Evolutionary conservation across 495 filamentous ascomycete genomes (phyloP).

Genomic region (Aspergillus haitiensis): DNA sequence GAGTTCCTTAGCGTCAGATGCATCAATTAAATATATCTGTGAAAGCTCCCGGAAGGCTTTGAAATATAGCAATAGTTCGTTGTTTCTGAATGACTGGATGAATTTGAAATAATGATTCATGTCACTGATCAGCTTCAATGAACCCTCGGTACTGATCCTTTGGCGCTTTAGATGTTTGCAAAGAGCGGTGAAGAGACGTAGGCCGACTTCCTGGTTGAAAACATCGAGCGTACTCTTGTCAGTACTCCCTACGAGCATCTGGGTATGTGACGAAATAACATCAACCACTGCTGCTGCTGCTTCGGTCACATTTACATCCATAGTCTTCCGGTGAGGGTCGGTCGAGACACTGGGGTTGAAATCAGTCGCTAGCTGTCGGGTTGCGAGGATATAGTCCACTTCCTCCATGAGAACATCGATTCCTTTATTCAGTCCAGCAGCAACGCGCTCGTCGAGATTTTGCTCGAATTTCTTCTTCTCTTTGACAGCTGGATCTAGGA

Average conservation of each 20-base stretch:
- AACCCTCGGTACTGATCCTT: constrained; percentile 84
- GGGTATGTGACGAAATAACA: constrained; percentile 82
- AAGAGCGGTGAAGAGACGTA: constrained; percentile 82
- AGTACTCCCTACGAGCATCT: constrained; percentile 86
- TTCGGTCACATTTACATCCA: constrained; percentile 78
- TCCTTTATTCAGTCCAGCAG: constrained; percentile 92
- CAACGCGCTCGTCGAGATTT: constrained; percentile 96
- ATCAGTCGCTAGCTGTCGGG: constrained; percentile 79
- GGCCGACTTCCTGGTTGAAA: constrained; percentile 96
- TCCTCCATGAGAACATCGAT: constrained; percentile 99
- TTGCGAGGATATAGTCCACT: constrained; percentile 92
- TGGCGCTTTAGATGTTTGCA: constrained; percentile 98
- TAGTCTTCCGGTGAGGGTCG: constrained; percentile 44
- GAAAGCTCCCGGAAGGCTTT: constrained; percentile 86
- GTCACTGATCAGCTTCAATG: constrained; percentile 90
- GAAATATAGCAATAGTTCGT: constrained; percentile 83
- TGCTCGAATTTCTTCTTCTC: constrained; percentile 99
- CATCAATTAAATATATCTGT: constrained; percentile 93
- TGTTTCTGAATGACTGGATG: constrained; percentile 76
- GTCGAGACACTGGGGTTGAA: constrained; percentile 74
- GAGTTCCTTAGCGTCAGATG: constrained; percentile 87
- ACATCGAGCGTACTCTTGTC: constrained; percentile 98
- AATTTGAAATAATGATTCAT: constrained; percentile 92
- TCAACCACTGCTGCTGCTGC: constrained; percentile 80
- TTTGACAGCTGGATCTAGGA: constrained; percentile 83